phyloP scores from a whole-genome alignment of 371 early-diverging fungal species.

The Caulochytrium protostelioides region DNA sequence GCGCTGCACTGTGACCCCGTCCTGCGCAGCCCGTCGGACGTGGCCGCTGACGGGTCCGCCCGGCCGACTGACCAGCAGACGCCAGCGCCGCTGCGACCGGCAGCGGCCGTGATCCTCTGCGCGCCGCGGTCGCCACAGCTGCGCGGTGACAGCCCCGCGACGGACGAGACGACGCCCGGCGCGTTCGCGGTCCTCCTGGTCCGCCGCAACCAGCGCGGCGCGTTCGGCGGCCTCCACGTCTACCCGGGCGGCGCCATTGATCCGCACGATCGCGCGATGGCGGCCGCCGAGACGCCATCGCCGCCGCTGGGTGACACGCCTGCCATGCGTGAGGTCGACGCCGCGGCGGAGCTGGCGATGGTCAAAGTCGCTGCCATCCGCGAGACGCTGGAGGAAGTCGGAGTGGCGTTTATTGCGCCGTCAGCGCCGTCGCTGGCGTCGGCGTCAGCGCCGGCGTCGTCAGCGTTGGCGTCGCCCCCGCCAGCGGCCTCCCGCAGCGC shows the following conservation, averaged over 20 bases:
- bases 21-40: no score
- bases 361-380: slow-evolving; percentile 44
- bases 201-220: slow-evolving; percentile 2
- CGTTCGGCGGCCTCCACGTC: slow-evolving; percentile 6
- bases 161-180: no score
- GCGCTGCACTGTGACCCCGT: no score
- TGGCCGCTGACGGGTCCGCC: no score
- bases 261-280: slow-evolving; percentile 24
- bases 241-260: slow-evolving; percentile 36
- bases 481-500: neutral
- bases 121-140: no score
- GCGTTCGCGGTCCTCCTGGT: neutral
- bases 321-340: no score
- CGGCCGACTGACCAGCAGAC: no score
- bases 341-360: no score
- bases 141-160: no score
- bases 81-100: no score
- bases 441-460: slow-evolving; percentile 25
- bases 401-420: slow-evolving; percentile 33
- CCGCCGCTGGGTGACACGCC: neutral
- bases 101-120: no score
- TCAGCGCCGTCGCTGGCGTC: slow-evolving; percentile 12
- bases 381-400: slow-evolving; percentile 65
- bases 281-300: slow-evolving; percentile 9
- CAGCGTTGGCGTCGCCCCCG: slow-evolving; percentile 5